Evolutionary conservation across 306 rosid species (phyloP).

Genomic region (Biancaea sappan): DNA sequence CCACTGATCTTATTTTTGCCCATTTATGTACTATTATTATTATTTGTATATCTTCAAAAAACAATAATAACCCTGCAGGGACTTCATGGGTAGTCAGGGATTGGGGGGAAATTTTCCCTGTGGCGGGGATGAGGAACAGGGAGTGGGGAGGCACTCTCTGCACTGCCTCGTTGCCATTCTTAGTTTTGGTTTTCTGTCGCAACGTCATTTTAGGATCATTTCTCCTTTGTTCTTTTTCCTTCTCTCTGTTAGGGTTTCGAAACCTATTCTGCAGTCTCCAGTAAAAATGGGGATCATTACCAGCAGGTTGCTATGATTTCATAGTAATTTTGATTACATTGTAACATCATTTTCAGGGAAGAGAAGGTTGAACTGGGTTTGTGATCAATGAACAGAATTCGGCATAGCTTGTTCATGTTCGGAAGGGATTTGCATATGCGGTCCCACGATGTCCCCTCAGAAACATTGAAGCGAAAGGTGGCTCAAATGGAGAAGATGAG

Average conservation of each 20-base stretch:
- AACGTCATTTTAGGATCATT: too few relatives aligned
- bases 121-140: too few relatives aligned
- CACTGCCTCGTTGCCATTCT: too few relatives aligned
- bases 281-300: background rate
- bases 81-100: too few relatives aligned
- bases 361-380: background rate
- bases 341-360: background rate
- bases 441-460: slow-evolving; percentile 42
- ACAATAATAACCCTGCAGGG: too few relatives aligned
- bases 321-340: background rate
- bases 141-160: too few relatives aligned
- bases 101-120: too few relatives aligned
- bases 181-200: too few relatives aligned
- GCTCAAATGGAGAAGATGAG: slow-evolving; percentile 54
- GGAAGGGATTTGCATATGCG: slow-evolving; percentile 36
- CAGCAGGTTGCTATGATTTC: background rate
- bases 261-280: background rate
- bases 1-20: too few relatives aligned
- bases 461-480: slow-evolving; percentile 33
- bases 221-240: too few relatives aligned
- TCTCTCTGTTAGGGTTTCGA: background rate
- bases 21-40: too few relatives aligned
- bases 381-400: slow-evolving; percentile 19
- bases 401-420: slow-evolving; percentile 33
- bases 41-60: too few relatives aligned